A percentile compares a stretch with the other conserved stretches of the same genome.
phyloP scores from a whole-genome alignment of 2,329 filamentous ascomycete genomes.

The Xylariaceae sp. region DNA sequence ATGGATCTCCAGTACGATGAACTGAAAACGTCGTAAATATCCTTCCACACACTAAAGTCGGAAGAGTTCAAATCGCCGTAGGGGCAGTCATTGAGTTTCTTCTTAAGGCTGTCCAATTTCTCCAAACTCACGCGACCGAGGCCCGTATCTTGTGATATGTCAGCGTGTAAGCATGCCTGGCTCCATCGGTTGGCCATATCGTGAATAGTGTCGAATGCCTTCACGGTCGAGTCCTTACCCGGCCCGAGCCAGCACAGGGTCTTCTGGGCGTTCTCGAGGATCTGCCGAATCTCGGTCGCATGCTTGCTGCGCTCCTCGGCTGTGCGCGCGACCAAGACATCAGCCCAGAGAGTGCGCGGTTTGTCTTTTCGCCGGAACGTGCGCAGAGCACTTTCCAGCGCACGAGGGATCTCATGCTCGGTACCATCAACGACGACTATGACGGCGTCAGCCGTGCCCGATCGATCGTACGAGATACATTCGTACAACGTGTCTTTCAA shows the following conservation, averaged over 20 bases:
- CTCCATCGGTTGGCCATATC: conserved; percentile 28
- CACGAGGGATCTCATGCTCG: conserved; percentile 20
- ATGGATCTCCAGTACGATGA: conserved; percentile 28
- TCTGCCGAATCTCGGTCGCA: conserved; percentile 16
- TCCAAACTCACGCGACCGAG: conserved; percentile 8
- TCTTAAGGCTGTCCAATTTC: conserved; percentile 18
- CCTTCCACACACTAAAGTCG: conserved; percentile 26
- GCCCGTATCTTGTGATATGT: conserved; percentile 16
- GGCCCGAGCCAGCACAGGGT: conserved; percentile 36
- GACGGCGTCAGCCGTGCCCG: background rate
- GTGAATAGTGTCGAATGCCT: conserved; percentile 27
- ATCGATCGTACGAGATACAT: conserved; percentile 34
- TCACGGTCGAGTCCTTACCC: conserved; percentile 20
- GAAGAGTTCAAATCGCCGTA: conserved; percentile 30
- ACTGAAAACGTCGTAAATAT: conserved; percentile 29
- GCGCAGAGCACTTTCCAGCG: conserved; percentile 29
- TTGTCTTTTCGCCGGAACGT: conserved; percentile 31
- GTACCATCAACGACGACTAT: conserved; percentile 26
- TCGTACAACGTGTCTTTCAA: conserved; percentile 32
- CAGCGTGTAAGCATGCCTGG: conserved; percentile 18
- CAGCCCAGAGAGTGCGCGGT: conserved; percentile 32
- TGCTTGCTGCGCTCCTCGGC: conserved; percentile 30
- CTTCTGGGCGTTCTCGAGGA: conserved; percentile 30
- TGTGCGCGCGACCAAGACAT: conserved; percentile 29
- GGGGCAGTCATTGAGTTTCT: conserved; percentile 15